Evolutionary conservation across 768 basidiomycete genomes (phyloP).

Genomic region (Sarcodon aspratus): DNA sequence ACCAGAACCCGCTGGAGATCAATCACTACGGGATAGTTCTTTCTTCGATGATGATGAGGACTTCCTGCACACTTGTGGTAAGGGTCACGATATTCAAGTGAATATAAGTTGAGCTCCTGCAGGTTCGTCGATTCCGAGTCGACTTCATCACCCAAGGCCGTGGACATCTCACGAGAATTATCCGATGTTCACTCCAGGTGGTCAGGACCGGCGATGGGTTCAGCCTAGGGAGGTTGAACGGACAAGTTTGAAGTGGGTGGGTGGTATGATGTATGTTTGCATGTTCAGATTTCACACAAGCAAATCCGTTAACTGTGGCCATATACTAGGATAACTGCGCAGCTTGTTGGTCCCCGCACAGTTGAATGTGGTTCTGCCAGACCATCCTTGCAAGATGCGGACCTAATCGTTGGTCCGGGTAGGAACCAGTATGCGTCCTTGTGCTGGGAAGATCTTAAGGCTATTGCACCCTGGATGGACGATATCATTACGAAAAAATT

Average conservation of each 20-base stretch:
- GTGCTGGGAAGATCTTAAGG: constrained; percentile 53
- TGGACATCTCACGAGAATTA: constrained; percentile 45
- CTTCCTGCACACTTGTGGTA: background rate
- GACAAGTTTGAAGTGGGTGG: constrained; percentile 62
- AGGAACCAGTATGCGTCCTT: constrained; percentile 60
- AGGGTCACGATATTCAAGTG: background rate
- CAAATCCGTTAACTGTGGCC: background rate
- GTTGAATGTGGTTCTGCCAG: constrained; percentile 23
- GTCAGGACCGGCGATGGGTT: constrained; percentile 55
- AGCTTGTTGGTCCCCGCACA: constrained; percentile 37
- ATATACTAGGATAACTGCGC: constrained; percentile 44
- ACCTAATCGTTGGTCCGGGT: constrained; percentile 34
- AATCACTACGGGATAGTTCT: background rate
- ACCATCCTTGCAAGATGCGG: constrained; percentile 32
- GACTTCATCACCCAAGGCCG: constrained; percentile 20
- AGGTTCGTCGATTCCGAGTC: background rate
- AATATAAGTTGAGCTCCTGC: background rate
- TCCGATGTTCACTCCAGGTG: constrained; percentile 65
- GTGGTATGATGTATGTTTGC: constrained; percentile 47
- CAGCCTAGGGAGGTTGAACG: constrained; percentile 38
- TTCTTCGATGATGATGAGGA: background rate
- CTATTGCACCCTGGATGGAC: constrained; percentile 74
- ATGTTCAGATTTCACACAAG: background rate
- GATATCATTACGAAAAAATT: constrained; percentile 52
- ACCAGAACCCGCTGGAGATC: constrained; percentile 4